Evolutionary conservation across 1,284 basidiomycete genomes (phyloP).

Genomic region (Xerocomus amazonicus): DNA sequence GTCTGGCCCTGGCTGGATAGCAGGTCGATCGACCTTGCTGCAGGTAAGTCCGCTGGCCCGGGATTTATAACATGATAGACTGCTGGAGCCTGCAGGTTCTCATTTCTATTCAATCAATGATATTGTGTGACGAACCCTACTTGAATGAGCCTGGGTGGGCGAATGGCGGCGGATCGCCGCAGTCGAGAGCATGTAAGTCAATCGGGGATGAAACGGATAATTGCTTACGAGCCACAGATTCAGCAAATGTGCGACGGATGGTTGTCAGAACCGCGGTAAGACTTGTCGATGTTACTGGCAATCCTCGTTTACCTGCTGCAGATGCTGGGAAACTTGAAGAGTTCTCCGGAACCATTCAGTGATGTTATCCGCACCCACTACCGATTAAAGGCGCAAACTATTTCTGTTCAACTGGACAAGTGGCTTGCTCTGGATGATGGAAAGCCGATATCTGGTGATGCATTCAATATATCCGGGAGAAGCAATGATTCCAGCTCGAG

Average conservation of each 20-base stretch:
- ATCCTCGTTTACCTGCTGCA: slow-evolving; percentile 29
- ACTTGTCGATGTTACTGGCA: slow-evolving; percentile 1
- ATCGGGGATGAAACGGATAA: slow-evolving; percentile 1
- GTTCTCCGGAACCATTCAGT: slow-evolving; percentile 76
- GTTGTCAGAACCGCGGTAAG: slow-evolving; percentile 79
- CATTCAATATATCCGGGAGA: slow-evolving; percentile 39
- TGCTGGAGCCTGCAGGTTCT: slow-evolving; percentile 54
- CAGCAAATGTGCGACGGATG: slow-evolving; percentile 86
- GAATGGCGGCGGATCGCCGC: slow-evolving; percentile 60
- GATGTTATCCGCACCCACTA: slow-evolving; percentile 88
- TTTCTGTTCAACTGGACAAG: slow-evolving; percentile 72
- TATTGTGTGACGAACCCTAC: slow-evolving; percentile 85
- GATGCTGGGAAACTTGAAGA: slow-evolving; percentile 84
- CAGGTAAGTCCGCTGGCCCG: slow-evolving; percentile 47
- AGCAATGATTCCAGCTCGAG: slow-evolving; percentile 38
- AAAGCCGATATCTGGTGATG: slow-evolving; percentile 49
- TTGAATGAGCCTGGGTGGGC: slow-evolving; percentile 90
- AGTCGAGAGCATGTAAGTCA: slow-evolving; percentile 66
- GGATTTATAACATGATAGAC: slow-evolving; percentile 1
- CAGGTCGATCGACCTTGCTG: slow-evolving; percentile 80
- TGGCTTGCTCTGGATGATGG: slow-evolving; percentile 77
- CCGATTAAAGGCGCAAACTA: slow-evolving; percentile 72
- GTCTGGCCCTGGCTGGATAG: slow-evolving; percentile 85
- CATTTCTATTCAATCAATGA: slow-evolving; percentile 93
- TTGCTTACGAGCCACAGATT: slow-evolving; percentile 46